A percentile compares a stretch with the other conserved stretches of the same genome.
phyloP scores from a whole-genome alignment of 2,329 filamentous ascomycete genomes.

The Claviceps monticola region DNA sequence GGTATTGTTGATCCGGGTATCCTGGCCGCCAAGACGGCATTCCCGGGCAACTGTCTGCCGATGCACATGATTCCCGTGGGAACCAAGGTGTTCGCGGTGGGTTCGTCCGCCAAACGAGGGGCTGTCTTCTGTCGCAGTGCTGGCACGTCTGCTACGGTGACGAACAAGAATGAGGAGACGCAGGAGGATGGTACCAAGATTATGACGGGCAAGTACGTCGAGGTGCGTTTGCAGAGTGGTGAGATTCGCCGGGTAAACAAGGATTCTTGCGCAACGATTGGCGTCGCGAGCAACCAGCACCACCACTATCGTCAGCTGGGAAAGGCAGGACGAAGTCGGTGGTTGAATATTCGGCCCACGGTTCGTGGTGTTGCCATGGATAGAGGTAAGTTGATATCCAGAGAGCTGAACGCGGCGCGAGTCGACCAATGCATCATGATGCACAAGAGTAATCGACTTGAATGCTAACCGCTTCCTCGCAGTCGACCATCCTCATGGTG shows the following conservation, averaged over 20 bases:
- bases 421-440: neutral
- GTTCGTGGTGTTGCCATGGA: conserved; percentile 99
- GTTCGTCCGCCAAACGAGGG: conserved; percentile 55
- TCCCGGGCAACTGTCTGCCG: conserved; percentile 87
- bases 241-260: conserved; percentile 82
- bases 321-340: conserved; percentile 86
- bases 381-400: conserved; percentile 44
- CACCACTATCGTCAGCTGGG: conserved; percentile 83
- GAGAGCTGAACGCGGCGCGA: neutral
- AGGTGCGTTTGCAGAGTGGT: conserved; percentile 78
- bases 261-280: conserved; percentile 88
- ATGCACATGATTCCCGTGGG: conserved; percentile 92
- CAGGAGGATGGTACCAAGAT: conserved; percentile 43
- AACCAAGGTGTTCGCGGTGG: conserved; percentile 85
- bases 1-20: conserved; percentile 90
- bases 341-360: conserved; percentile 87
- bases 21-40: conserved; percentile 83
- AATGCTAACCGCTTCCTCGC: conserved; percentile 9
- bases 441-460: too few species aligned
- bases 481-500: conserved; percentile 95
- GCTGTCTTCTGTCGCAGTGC: conserved; percentile 92
- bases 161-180: conserved; percentile 74
- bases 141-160: conserved; percentile 77
- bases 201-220: conserved; percentile 64
- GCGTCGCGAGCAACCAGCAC: conserved; percentile 84